These are phyloP conservation scores for Beauveria brongniartii DNA, from an alignment of 2,329 filamentous ascomycete genomes.

Conservation along the genomic window DNA sequence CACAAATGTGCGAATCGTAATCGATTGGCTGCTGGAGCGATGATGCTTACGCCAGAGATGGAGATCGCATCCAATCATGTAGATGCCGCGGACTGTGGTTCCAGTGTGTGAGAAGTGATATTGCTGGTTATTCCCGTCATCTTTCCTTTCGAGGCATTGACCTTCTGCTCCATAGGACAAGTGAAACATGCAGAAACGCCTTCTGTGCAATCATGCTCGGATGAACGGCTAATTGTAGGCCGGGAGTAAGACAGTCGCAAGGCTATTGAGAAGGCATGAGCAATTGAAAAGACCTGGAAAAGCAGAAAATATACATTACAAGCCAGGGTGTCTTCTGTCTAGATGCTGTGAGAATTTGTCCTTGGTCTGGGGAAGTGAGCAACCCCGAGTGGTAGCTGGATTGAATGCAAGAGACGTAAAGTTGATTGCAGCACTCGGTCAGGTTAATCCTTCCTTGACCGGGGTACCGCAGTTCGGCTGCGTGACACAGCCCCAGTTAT, in stretches of 20 bases:
- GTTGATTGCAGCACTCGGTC: not conserved
- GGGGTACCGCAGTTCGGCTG: not conserved
- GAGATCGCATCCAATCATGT: constrained; percentile 1
- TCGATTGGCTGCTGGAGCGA: not conserved
- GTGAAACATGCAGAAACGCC: not conserved
- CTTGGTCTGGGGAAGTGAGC: not conserved
- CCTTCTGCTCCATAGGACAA: not conserved
- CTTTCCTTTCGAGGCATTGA: not conserved
- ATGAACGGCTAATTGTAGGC: not conserved
- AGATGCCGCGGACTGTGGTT: not conserved
- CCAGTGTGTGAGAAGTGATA: not conserved
- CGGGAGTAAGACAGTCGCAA: not conserved
- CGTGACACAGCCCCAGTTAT: not conserved
- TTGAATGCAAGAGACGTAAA: not conserved
- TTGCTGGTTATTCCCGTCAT: not conserved
- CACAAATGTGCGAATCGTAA: constrained; percentile 2
- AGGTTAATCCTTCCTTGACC: not conserved
- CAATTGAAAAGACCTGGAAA: too few species aligned
- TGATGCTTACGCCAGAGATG: not conserved
- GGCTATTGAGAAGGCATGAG: not conserved
- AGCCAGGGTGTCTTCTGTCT: not conserved
- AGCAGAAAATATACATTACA: not conserved
- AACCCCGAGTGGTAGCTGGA: not conserved
- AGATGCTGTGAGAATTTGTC: not conserved
- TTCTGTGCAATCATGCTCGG: not conserved